Conservation (phyloP, 2,329 filamentous ascomycete genomes). For the Sclerotinia trifoliorum region DNA sequence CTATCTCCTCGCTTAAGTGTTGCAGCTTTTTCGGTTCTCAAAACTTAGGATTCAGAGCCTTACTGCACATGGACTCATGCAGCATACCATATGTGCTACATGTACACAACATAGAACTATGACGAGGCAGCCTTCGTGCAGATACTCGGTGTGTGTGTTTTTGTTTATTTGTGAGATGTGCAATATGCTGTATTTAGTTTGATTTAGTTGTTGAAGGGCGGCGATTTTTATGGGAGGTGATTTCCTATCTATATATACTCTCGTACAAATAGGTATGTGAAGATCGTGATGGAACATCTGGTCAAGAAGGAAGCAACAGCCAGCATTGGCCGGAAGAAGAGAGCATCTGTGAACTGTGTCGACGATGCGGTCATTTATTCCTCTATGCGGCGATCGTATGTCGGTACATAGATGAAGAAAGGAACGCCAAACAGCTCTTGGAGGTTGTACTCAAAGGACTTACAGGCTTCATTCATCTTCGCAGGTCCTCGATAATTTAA, state of each 20-base stretch:
- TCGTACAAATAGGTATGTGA: not conserved
- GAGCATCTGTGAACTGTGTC: not conserved
- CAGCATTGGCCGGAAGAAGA: not conserved
- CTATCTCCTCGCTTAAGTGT: not conserved
- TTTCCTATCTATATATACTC: not conserved
- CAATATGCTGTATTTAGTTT: not conserved
- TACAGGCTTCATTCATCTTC: not conserved
- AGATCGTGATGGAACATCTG: not conserved
- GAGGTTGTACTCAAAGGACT: not conserved
- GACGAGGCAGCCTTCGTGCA: not conserved
- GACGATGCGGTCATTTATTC: slow-evolving; percentile 26
- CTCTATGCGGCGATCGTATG: slow-evolving; percentile 35
- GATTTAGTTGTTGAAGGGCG: not conserved
- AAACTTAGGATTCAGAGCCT: no score
- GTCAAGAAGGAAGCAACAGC: not conserved
- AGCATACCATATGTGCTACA: not conserved
- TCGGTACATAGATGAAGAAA: slow-evolving; percentile 25
- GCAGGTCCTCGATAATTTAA: not conserved
- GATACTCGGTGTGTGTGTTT: not conserved
- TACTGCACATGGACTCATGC: not conserved
- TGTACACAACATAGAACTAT: not conserved
- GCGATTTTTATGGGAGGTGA: not conserved
- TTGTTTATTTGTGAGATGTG: not conserved
- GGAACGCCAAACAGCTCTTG: not conserved
- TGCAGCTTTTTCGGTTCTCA: not conserved